These are phyloP conservation scores for Musa schizocarpa DNA, from an alignment of 176 grass and related monocot species.

Conservation along the genomic window DNA sequence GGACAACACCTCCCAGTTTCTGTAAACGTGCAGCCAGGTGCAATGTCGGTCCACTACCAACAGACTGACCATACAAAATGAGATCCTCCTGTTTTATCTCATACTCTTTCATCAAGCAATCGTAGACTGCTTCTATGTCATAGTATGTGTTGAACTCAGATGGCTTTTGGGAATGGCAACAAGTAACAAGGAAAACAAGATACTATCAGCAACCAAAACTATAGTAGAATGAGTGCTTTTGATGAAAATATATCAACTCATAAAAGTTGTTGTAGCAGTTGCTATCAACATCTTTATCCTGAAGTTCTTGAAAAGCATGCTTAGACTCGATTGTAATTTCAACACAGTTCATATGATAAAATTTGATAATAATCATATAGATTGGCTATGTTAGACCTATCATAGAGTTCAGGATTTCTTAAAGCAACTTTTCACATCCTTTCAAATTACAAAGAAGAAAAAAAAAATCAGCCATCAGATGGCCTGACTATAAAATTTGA, in stretches of 20 bases:
- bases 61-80: slow-evolving; percentile 92
- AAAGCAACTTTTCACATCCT: too few relatives aligned
- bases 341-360: not conserved
- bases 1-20: slow-evolving; percentile 73
- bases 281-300: too few relatives aligned
- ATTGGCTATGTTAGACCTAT: too few relatives aligned
- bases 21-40: slow-evolving; percentile 72
- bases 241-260: too few relatives aligned
- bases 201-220: slow-evolving; percentile 12
- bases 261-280: too few relatives aligned
- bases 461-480: too few relatives aligned
- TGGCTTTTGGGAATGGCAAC: slow-evolving; percentile 45
- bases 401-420: too few relatives aligned
- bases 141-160: slow-evolving; percentile 90
- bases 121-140: slow-evolving; percentile 95
- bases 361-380: too few relatives aligned
- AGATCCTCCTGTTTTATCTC: slow-evolving; percentile 76
- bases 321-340: not conserved
- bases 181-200: slow-evolving; percentile 13
- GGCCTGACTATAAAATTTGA: too few relatives aligned
- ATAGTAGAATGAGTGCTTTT: not conserved
- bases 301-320: not conserved
- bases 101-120: slow-evolving; percentile 84
- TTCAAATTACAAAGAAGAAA: too few relatives aligned
- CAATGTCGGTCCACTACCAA: slow-evolving; percentile 89